Percentiles rank a stretch among this genome's conserved stretches.
Conservation (phyloP, 2,329 filamentous ascomycete genomes). For the Talaromyces funiculosus region DNA sequence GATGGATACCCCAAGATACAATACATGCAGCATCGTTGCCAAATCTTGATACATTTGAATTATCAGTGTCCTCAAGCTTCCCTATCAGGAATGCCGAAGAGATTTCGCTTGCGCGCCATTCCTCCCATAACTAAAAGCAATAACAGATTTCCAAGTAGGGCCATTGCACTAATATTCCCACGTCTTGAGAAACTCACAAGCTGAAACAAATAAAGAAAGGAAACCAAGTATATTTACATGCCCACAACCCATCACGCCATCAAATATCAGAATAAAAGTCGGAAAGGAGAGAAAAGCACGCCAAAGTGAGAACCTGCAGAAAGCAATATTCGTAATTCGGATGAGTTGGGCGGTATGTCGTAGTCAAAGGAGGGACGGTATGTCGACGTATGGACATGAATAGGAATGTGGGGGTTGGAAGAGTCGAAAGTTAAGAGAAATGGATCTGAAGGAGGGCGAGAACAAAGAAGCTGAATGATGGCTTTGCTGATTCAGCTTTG, state of each 20-base stretch:
- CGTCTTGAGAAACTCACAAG: not conserved
- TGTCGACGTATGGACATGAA: conserved; percentile 4
- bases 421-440: not conserved
- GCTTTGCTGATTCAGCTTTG: not conserved
- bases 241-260: not conserved
- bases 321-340: conserved; percentile 12
- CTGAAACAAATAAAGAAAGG: not conserved
- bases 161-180: not conserved
- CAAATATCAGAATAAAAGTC: not conserved
- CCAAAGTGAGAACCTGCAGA: conserved; percentile 5
- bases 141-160: not conserved
- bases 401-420: not conserved
- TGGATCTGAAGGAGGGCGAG: not conserved
- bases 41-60: not conserved
- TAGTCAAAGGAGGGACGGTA: conserved; percentile 4
- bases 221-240: conserved; percentile 6
- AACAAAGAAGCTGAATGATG: not conserved
- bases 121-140: not conserved
- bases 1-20: not conserved
- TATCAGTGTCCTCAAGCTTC: not conserved
- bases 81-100: not conserved
- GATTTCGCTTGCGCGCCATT: not conserved
- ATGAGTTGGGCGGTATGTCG: conserved; percentile 2
- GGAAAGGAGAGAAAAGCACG: not conserved
- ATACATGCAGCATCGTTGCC: not conserved